Conservation (phyloP, 2,329 filamentous ascomycete genomes). For the Pyricularia pennisetigena region DNA sequence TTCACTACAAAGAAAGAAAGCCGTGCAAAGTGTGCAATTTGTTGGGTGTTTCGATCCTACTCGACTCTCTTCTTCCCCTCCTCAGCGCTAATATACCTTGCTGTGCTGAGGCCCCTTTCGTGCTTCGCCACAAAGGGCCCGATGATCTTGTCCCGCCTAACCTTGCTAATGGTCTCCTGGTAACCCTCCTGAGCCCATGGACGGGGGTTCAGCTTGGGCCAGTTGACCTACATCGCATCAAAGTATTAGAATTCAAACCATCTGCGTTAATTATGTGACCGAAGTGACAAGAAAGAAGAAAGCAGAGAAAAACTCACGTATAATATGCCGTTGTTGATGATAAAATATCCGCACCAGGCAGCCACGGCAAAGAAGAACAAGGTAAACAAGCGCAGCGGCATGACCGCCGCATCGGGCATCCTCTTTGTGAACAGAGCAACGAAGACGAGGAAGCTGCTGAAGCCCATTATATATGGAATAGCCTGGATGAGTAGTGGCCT, state of each 20-base stretch:
- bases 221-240: conserved; percentile 63
- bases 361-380: conserved; percentile 66
- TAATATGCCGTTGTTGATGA: conserved; percentile 77
- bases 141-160: conserved; percentile 71
- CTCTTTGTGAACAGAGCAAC: conserved; percentile 65
- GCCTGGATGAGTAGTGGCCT: conserved; percentile 82
- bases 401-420: conserved; percentile 62
- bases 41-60: conserved; percentile 26
- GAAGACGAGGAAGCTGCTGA: conserved; percentile 74
- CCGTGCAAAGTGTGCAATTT: neutral
- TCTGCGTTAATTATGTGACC: neutral
- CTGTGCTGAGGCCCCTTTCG: conserved; percentile 75
- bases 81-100: conserved; percentile 74
- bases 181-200: conserved; percentile 82
- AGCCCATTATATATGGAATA: conserved; percentile 84
- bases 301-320: conserved; percentile 57
- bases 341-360: conserved; percentile 65
- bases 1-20: neutral
- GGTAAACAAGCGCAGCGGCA: conserved; percentile 74
- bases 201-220: conserved; percentile 90
- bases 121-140: conserved; percentile 66
- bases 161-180: conserved; percentile 74
- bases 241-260: neutral
- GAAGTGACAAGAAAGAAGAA: conserved; percentile 6
- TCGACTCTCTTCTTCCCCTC: conserved; percentile 99